Base-by-base conservation (phyloP, 2,329 filamentous ascomycete genomes). In the Colletotrichum endophyticum region DNA sequence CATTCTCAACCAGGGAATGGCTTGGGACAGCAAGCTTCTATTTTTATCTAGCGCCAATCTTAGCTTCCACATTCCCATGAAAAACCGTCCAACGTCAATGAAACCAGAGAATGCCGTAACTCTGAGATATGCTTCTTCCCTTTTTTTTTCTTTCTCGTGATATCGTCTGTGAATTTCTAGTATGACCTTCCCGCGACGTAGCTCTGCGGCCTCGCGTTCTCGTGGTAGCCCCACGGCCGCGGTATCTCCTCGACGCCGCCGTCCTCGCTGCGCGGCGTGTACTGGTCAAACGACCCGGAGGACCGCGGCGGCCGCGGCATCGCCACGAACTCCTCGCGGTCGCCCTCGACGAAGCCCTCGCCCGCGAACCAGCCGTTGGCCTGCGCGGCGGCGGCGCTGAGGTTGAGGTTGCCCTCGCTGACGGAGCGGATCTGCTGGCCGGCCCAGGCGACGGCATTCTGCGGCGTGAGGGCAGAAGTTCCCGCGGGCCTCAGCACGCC, bases 171-270 rank as follows among this genome's bases (percentile, higher is more conserved):
- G n/a, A 30, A 44, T 8, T 25, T 69, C 44, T 49, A 76, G 22
- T 76, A 73, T 13, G 73, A 76, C 44, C 70, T 73, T 6, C 73
- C 73, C 13, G 73, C 72, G 16, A 68, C 68, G 44, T 73, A 76
- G 56, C 57, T 76, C 70, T 68, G 73, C 5, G 73, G 73, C 32
- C 73, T 39, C 1, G 36, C 44, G 15, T 57, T 44, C 22, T 76
- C 73, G 57, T 76, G 61, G 27, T 69, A 68, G 11, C 73, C 73
- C 30, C 66, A 69, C 1, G 63, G 34, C 11, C 44, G 44, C 44
- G 11, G 28, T 25, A 30, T 27, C 69, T 25, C 32, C 15, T 69
- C 70, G 5, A 25, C 15, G 27, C 25, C 73, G 9, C 56, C 69
- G 13, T 59, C 56, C 36, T 76, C 70, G 63, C 56, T 70, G 62